Evolutionary conservation across 176 grass and related monocot genomes (phyloP).

Genomic region (Paspalum vaginatum): DNA sequence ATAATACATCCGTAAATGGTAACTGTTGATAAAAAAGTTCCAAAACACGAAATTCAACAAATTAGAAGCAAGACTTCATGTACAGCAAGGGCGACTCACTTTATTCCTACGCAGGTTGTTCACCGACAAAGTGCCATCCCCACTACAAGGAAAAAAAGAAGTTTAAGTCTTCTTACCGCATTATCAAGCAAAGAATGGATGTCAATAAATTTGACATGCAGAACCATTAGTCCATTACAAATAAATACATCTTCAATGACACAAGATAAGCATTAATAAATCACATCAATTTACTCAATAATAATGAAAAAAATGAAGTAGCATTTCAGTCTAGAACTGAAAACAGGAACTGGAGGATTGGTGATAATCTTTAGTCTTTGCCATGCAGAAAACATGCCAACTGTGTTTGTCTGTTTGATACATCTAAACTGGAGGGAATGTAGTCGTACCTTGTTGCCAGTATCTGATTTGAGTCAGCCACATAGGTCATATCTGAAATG

Average conservation of each 20-base stretch:
- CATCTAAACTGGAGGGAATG: not conserved
- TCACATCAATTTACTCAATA: slow-evolving; percentile 12
- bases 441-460: slow-evolving; percentile 73
- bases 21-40: not conserved
- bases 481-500: slow-evolving; percentile 81
- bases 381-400: slow-evolving; percentile 2
- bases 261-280: slow-evolving; percentile 7
- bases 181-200: not conserved
- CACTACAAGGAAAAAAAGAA: slow-evolving; percentile 57
- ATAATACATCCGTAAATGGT: not conserved
- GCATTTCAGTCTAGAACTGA: not conserved
- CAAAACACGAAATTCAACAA: slow-evolving; percentile 9
- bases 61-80: not conserved
- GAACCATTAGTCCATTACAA: not conserved
- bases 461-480: slow-evolving; percentile 78
- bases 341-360: not conserved
- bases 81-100: slow-evolving; percentile 52
- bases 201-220: not conserved
- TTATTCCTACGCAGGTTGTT: slow-evolving; percentile 78
- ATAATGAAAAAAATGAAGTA: not conserved
- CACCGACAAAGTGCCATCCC: slow-evolving; percentile 90
- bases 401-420: not conserved
- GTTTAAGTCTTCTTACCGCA: slow-evolving; percentile 18
- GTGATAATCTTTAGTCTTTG: not conserved
- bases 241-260: not conserved